Percentiles rank a stretch among this genome's conserved stretches.
These are phyloP conservation scores for Panaeolus cyanescens DNA, from an alignment of 768 basidiomycete species.

Conservation along the genomic window DNA sequence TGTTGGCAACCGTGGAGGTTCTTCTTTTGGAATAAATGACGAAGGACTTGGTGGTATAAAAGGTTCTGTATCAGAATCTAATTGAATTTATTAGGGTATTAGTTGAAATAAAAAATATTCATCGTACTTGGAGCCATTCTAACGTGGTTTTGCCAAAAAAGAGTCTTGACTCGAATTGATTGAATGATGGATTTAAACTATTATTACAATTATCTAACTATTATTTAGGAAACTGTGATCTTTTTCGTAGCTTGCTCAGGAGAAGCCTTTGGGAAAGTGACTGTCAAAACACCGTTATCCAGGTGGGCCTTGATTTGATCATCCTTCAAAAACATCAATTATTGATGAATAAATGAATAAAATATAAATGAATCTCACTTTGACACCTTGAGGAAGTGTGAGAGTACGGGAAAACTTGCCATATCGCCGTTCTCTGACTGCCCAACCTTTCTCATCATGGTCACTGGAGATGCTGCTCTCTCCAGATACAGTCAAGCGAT, in stretches of 20 bases:
- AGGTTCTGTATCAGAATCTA: slow-evolving; percentile 8
- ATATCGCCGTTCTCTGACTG: slow-evolving; percentile 51
- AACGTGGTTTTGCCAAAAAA: too few species aligned
- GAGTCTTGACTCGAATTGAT: too few species aligned
- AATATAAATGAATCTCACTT: slow-evolving; percentile 34
- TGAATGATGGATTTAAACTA: slow-evolving; percentile 23
- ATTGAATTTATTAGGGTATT: slow-evolving; percentile 8
- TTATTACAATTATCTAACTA: background rate
- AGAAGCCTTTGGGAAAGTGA: slow-evolving; percentile 49
- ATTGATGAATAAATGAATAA: slow-evolving; percentile 16
- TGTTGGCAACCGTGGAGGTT: slow-evolving; percentile 9
- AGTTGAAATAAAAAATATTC: too few species aligned
- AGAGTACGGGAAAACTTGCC: slow-evolving; percentile 49
- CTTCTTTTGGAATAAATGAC: slow-evolving; percentile 4
- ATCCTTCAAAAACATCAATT: slow-evolving; percentile 29
- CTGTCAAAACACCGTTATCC: slow-evolving; percentile 49
- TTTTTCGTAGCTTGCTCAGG: slow-evolving; percentile 28
- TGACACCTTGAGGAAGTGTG: slow-evolving; percentile 53
- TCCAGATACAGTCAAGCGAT: slow-evolving; percentile 51
- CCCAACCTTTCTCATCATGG: slow-evolving; percentile 39
- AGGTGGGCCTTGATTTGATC: slow-evolving; percentile 34
- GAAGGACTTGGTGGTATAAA: slow-evolving; percentile 20
- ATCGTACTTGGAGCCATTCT: background rate
- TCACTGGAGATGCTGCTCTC: slow-evolving; percentile 39
- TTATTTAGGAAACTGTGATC: slow-evolving; percentile 26